Conservation (phyloP, 1,139 yeast species). For the Kodamaea derodonti region DNA sequence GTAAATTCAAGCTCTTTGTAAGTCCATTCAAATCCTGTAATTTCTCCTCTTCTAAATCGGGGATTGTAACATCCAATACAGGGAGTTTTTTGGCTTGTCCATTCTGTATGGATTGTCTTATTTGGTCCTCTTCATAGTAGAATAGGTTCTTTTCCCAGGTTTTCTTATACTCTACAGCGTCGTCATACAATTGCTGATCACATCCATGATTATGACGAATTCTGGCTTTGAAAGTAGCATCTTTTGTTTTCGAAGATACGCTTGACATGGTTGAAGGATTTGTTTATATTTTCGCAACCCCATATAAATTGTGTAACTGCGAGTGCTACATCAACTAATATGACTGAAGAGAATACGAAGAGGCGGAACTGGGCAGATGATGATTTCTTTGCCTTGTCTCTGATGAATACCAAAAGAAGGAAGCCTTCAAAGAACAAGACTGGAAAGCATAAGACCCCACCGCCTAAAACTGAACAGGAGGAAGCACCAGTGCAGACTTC, state of each 20-base stretch:
- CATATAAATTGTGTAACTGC: no score
- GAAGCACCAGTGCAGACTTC: neutral
- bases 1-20: constrained; percentile 2
- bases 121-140: constrained; percentile 25
- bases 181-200: constrained; percentile 26
- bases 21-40: constrained; percentile 1
- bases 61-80: neutral
- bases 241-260: constrained; percentile 11
- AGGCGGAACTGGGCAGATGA: constrained; percentile 13
- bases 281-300: neutral
- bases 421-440: constrained; percentile 17
- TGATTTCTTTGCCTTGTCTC: constrained; percentile 15
- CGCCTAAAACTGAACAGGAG: neutral
- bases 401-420: constrained; percentile 11
- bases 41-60: constrained; percentile 2
- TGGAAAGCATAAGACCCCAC: constrained; percentile 12
- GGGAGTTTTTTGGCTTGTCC: constrained; percentile 3
- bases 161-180: constrained; percentile 24
- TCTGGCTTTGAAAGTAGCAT: constrained; percentile 33
- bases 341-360: constrained; percentile 6
- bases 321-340: no score
- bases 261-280: constrained; percentile 7
- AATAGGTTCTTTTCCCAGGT: constrained; percentile 36
- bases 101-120: constrained; percentile 2
- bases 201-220: constrained; percentile 35